Base-by-base conservation (phyloP, 2,329 filamentous ascomycete genomes). In the Apiospora saccharicola region DNA sequence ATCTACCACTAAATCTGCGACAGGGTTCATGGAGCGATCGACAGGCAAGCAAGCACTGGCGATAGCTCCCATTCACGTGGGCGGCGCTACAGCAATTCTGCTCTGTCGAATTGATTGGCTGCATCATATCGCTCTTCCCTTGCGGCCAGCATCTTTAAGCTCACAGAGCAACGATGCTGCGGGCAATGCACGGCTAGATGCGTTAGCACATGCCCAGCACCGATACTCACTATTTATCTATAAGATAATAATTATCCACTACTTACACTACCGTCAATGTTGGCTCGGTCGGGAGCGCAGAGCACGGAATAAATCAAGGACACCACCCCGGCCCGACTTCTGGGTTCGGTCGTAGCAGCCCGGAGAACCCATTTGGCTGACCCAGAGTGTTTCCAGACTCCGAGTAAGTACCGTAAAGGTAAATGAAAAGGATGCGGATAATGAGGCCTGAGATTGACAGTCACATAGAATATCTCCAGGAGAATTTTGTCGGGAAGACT, bases 111-210 rank as follows among this genome's bases (percentile, higher is more conserved):
- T 41, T 71, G 0, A 69, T 75, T 0, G 75, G 76, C n/a, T 78
- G 77, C 69, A 77, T 78, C 71, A 34, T 78, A 47, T 73, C 73
- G 64, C 69, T 78, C 22, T 77, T 75, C 1, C 78, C 77, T 30
- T 4, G 37, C 73, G 1, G 47, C 69, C 0, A 68, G 70, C 4
- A 72, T 74, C 69, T 30, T 71, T n/a, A 8, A 14, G 44, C 22
- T 49, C 41, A 16, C 73, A 73, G 34, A 53, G 47, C 34, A 71
- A 68, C 64, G 71, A 73, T 68, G 41, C 37, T 4, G 72, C 72
- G 3, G 71, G 71, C 49, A 77, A 76, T 73, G 73, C 72, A 14
- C 75, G 74, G 74, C 73, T 72, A 57, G 75, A 77, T 57, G 73
- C 72, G 7, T 77, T 74, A 19, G 75, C 74, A 30, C 73, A 70